A percentile compares a stretch with the other conserved stretches of the same genome.
These are phyloP conservation scores for Epichloe amarillans DNA, from an alignment of 2,329 filamentous ascomycete species.

Conservation along the genomic window DNA sequence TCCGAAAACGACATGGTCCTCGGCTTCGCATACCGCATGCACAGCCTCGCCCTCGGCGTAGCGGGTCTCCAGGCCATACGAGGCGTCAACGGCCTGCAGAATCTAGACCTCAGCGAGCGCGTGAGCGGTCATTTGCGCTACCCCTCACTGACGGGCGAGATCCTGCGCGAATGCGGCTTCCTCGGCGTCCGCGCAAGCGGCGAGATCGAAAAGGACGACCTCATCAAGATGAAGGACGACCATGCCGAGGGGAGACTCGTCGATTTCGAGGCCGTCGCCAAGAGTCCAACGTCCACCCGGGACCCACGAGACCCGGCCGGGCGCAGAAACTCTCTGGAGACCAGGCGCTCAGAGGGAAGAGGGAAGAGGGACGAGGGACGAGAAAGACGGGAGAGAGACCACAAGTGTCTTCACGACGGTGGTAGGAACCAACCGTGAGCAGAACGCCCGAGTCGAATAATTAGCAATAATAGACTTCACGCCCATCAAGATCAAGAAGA, in stretches of 20 bases:
- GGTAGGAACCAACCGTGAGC: not conserved
- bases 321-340: too few species aligned
- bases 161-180: constrained; percentile 39
- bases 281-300: constrained; percentile 8
- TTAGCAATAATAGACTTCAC: constrained; percentile 1
- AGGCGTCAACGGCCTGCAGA: constrained; percentile 51
- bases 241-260: constrained; percentile 18
- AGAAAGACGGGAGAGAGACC: not conserved
- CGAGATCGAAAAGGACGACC: constrained; percentile 37
- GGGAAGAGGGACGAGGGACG: too few species aligned
- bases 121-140: constrained; percentile 42
- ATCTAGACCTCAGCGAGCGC: constrained; percentile 38
- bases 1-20: constrained; percentile 80
- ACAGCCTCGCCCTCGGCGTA: constrained; percentile 68
- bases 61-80: constrained; percentile 67
- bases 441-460: constrained; percentile 2
- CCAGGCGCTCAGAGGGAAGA: too few species aligned
- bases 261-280: constrained; percentile 13
- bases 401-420: not conserved
- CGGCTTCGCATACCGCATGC: constrained; percentile 75
- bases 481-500: constrained; percentile 2
- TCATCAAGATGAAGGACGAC: constrained; percentile 32
- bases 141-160: constrained; percentile 35
- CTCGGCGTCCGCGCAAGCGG: constrained; percentile 29
- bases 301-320: constrained; percentile 11